Percentiles rank a stretch among this genome's conserved stretches.
Conservation (phyloP, 768 basidiomycete genomes). For the Termitomyces sp. region DNA sequence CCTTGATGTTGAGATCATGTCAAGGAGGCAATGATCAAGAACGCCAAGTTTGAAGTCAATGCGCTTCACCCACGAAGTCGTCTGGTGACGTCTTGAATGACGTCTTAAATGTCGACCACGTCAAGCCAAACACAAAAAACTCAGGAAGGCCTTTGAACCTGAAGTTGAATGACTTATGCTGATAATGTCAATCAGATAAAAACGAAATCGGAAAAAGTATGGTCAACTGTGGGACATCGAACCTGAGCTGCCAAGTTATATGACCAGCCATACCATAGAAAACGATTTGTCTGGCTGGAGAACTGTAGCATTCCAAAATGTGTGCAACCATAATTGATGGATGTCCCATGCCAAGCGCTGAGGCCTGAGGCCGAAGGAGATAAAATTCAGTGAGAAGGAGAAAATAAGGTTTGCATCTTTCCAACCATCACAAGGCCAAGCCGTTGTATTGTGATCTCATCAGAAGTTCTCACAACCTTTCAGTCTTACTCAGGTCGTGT, state of each 20-base stretch:
- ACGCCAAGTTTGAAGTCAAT: constrained; percentile 19
- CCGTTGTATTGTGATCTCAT: too few species aligned
- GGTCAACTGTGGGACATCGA: not conserved
- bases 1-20: constrained; percentile 28
- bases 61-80: constrained; percentile 22
- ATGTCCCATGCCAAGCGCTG: too few species aligned
- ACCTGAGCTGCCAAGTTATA: not conserved
- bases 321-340: too few species aligned
- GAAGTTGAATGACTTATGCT: constrained; percentile 10
- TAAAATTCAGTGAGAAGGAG: not conserved
- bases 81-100: constrained; percentile 23
- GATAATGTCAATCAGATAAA: not conserved
- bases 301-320: not conserved
- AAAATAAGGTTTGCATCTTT: not conserved
- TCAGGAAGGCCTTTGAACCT: constrained; percentile 23
- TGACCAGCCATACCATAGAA: not conserved
- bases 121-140: constrained; percentile 28
- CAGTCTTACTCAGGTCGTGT: too few species aligned
- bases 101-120: constrained; percentile 27
- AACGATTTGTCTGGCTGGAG: not conserved
- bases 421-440: not conserved
- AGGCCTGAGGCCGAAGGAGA: not conserved
- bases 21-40: constrained; percentile 29
- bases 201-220: not conserved
- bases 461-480: too few species aligned